Conservation (phyloP, 148 eudicot species). For the Gaultheria prostrata region DNA sequence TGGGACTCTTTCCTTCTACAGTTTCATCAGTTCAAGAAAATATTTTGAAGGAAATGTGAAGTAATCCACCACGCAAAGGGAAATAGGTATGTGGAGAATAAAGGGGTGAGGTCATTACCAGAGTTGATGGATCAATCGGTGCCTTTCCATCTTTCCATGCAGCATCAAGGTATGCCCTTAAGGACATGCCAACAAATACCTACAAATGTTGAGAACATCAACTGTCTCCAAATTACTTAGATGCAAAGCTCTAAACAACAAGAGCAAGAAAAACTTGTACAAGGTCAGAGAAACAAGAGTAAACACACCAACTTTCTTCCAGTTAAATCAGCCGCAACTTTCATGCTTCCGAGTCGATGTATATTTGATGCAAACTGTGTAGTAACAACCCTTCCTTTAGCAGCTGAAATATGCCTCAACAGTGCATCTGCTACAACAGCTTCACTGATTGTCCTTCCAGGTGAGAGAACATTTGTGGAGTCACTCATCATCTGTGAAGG, state of each 20-base stretch:
- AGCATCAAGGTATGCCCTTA: constrained; percentile 94
- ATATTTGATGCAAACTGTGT: constrained; percentile 97
- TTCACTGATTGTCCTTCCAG: constrained; percentile 94
- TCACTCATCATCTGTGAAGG: constrained; percentile 93
- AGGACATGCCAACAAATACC: constrained; percentile 97
- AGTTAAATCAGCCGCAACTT: constrained; percentile 96
- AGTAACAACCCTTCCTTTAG: constrained; percentile 87
- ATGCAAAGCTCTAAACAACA: constrained; percentile 2
- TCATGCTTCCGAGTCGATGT: constrained; percentile 94
- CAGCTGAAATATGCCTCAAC: constrained; percentile 75
- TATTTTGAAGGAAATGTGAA: neutral
- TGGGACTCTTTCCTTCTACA: neutral
- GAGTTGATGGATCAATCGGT: constrained; percentile 93
- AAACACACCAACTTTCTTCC: constrained; percentile 87
- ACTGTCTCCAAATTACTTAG: constrained; percentile 1
- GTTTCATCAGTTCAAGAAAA: neutral
- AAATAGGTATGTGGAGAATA: neutral
- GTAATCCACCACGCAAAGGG: constrained; percentile 3
- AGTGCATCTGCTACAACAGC: constrained; percentile 85
- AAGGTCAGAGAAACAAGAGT: constrained; percentile 12
- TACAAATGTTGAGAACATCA: constrained; percentile 27
- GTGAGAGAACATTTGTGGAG: constrained; percentile 90
- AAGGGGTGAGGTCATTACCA: constrained; percentile 44
- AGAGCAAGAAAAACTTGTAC: neutral
- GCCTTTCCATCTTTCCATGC: constrained; percentile 97